A percentile compares a stretch with the other conserved stretches of the same genome.
These are phyloP conservation scores for Fraxinus pennsylvanica DNA, from an alignment of 257 asterid species.

Conservation along the genomic window DNA sequence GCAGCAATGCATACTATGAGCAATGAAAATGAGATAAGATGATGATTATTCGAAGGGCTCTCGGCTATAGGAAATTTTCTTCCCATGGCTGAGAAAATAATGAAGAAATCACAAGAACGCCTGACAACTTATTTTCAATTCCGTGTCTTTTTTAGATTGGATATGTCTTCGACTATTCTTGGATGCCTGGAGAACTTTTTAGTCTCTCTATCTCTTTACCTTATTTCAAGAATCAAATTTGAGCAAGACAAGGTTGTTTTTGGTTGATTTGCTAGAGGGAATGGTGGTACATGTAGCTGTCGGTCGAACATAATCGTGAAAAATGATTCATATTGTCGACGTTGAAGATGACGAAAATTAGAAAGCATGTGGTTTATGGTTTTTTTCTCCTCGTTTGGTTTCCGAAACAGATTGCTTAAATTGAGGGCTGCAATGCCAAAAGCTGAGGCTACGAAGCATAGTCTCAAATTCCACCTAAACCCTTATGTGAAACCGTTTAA, in stretches of 20 bases:
- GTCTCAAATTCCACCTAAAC: background rate
- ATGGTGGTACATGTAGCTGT: background rate
- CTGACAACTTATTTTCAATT: background rate
- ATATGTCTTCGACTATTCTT: background rate
- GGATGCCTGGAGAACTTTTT: background rate
- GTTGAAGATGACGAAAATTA: conserved; percentile 15
- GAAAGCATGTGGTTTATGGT: conserved; percentile 4
- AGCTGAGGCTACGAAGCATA: conserved; percentile 33
- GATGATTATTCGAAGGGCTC: conserved; percentile 26
- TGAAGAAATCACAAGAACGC: background rate
- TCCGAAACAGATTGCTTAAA: conserved; percentile 48
- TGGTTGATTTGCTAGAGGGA: background rate
- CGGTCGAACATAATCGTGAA: background rate
- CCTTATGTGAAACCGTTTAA: background rate
- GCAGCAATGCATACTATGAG: conserved; percentile 36
- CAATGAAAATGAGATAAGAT: conserved; percentile 25
- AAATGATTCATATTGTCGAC: background rate
- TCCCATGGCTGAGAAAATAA: conserved; percentile 44
- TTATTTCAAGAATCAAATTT: background rate
- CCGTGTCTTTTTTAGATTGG: background rate
- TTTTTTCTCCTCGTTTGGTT: background rate
- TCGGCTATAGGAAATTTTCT: conserved; percentile 43
- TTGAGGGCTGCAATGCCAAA: conserved; percentile 43
- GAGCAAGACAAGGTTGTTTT: background rate
- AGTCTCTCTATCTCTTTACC: background rate